Percentiles rank a stretch among this genome's conserved stretches.
phyloP scores from a whole-genome alignment of 148 eudicot genomes.

The Persicaria tinctoria region DNA sequence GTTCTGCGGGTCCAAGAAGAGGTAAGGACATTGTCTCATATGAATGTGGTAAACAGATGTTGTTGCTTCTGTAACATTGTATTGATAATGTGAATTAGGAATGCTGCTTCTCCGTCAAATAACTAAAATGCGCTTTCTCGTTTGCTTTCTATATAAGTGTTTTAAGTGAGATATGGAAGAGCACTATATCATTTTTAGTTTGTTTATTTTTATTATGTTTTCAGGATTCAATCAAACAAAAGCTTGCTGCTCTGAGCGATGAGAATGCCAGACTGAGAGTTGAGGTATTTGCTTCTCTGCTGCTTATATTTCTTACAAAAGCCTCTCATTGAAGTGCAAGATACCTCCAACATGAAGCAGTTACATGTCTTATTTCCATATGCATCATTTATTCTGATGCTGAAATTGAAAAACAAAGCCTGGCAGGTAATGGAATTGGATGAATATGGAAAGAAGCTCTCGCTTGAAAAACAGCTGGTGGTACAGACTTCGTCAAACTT shows the following conservation, averaged over 20 bases:
- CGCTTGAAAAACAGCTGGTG: conserved; percentile 51
- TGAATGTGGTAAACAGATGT: neutral
- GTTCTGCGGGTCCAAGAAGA: conserved; percentile 41
- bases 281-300: conserved; percentile 41
- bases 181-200: neutral
- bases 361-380: neutral
- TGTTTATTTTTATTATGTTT: conserved; percentile 9
- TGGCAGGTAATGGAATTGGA: conserved; percentile 84
- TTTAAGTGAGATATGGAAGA: neutral
- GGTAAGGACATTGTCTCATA: conserved; percentile 27
- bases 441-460: conserved; percentile 37
- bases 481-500: conserved; percentile 38
- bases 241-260: conserved; percentile 33
- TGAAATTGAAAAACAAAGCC: conserved; percentile 48
- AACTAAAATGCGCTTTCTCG: neutral
- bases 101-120: neutral
- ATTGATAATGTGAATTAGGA: neutral
- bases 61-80: neutral
- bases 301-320: neutral
- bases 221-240: conserved; percentile 49
- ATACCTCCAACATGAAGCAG: neutral
- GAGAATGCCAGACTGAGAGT: conserved; percentile 43
- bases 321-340: neutral
- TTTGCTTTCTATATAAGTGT: neutral
- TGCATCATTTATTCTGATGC: conserved; percentile 32